These are phyloP conservation scores for Xylaria intraflava DNA, from an alignment of 495 filamentous ascomycete genomes.

Conservation along the genomic window DNA sequence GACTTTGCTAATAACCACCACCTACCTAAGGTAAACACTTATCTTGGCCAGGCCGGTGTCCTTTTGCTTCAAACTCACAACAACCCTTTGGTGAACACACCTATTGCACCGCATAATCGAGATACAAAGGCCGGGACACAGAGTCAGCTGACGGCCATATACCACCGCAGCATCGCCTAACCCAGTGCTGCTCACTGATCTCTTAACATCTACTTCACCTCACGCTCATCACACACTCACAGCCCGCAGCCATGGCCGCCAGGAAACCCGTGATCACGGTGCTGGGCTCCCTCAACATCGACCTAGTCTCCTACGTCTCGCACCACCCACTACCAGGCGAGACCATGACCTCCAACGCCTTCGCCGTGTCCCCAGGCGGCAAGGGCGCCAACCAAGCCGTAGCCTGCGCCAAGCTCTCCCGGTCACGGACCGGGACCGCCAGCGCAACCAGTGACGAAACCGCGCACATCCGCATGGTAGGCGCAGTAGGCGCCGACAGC, in stretches of 20 bases:
- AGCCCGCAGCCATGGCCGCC: conserved; percentile 16
- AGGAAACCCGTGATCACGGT: conserved; percentile 60
- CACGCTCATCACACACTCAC: no score
- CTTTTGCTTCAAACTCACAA: no score
- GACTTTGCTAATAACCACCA: no score
- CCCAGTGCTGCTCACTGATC: no score
- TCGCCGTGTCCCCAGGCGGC: conserved; percentile 75
- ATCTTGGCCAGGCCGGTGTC: no score
- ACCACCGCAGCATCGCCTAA: no score
- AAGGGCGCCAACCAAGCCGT: conserved; percentile 97
- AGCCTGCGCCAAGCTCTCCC: conserved; percentile 53
- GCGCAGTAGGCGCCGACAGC: conserved; percentile 67
- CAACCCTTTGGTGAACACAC: no score
- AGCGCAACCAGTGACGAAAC: conserved; percentile 30
- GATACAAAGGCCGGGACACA: no score
- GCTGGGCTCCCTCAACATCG: conserved; percentile 89
- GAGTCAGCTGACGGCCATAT: no score
- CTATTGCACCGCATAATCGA: no score
- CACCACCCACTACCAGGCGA: conserved; percentile 80
- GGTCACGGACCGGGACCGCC: conserved; percentile 17
- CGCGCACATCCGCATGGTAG: conserved; percentile 70
- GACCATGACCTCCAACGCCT: conserved; percentile 73
- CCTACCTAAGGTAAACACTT: no score
- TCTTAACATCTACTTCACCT: no score
- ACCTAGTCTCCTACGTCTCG: conserved; percentile 79